Conservation (phyloP, 1,139 yeast species). For the Kluyveromyces sp. region DNA sequence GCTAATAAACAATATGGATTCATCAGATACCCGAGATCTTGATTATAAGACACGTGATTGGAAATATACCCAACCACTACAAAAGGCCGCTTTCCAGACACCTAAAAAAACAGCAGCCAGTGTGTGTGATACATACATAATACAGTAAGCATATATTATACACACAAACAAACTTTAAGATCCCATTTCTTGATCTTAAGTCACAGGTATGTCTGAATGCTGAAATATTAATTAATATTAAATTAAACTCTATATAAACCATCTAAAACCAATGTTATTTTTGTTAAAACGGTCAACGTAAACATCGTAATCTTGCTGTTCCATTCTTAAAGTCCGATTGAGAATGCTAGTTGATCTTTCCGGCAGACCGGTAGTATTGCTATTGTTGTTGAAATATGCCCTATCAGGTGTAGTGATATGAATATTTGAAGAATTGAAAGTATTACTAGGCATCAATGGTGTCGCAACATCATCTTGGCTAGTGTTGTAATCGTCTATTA, state of each 20-base stretch:
- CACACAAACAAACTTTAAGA: no score
- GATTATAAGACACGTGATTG: no score
- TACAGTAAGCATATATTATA: no score
- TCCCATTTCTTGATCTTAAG: no score
- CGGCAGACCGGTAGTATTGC: slow-evolving; percentile 6
- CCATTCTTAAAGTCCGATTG: slow-evolving; percentile 13
- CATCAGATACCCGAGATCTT: no score
- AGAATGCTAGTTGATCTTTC: slow-evolving; percentile 12
- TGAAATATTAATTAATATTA: neutral
- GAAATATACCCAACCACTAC: no score
- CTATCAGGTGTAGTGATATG: slow-evolving; percentile 15
- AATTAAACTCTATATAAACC: neutral
- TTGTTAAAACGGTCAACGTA: slow-evolving; percentile 1
- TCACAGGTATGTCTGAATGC: no score
- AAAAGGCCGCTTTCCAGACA: neutral
- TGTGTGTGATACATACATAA: no score
- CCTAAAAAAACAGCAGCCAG: no score
- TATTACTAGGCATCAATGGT: neutral
- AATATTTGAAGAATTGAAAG: neutral
- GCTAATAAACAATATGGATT: no score
- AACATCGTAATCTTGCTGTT: slow-evolving; percentile 13
- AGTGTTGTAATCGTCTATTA: neutral
- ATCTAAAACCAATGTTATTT: neutral
- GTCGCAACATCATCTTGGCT: neutral
- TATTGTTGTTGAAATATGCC: slow-evolving; percentile 11